Conservation (phyloP, 2,329 filamentous ascomycete species). For the Bipolaris zeicola region DNA sequence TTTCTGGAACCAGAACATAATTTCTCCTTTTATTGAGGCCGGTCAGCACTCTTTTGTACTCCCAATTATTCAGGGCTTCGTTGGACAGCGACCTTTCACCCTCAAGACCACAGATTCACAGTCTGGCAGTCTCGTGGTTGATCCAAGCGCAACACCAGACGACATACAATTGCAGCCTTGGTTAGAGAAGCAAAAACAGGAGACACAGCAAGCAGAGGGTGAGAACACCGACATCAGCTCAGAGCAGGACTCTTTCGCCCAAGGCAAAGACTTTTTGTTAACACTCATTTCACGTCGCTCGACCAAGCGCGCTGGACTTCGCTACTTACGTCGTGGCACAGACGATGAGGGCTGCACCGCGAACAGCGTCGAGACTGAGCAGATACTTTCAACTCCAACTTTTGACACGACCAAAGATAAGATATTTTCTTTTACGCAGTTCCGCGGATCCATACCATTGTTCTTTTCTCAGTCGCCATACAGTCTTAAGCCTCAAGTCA, state of each 20-base stretch:
- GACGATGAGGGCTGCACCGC: conserved; percentile 89
- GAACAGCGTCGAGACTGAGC: conserved; percentile 93
- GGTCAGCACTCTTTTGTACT: conserved; percentile 73
- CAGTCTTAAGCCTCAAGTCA: conserved; percentile 84
- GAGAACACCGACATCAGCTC: conserved; percentile 16
- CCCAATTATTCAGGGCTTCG: conserved; percentile 91
- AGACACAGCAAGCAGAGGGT: conserved; percentile 24
- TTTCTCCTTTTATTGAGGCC: conserved; percentile 74
- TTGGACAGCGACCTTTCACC: conserved; percentile 82
- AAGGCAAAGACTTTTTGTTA: conserved; percentile 67
- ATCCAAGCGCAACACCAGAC: conserved; percentile 39
- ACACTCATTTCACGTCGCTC: conserved; percentile 92
- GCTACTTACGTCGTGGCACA: conserved; percentile 87
- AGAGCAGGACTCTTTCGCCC: conserved; percentile 43
- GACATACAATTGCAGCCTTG: conserved; percentile 45
- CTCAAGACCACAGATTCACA: conserved; percentile 60
- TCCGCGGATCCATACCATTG: conserved; percentile 87
- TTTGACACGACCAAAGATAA: conserved; percentile 66
- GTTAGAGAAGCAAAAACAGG: conserved; percentile 39
- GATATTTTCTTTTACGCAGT: conserved; percentile 82
- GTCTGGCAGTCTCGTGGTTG: conserved; percentile 43
- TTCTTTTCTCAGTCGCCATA: conserved; percentile 97
- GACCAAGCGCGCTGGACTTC: conserved; percentile 80
- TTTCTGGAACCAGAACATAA: conserved; percentile 88
- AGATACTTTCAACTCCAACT: conserved; percentile 76